These are phyloP conservation scores for Verticillium tricorpus DNA, from an alignment of 2,329 filamentous ascomycete species.

Conservation along the genomic window DNA sequence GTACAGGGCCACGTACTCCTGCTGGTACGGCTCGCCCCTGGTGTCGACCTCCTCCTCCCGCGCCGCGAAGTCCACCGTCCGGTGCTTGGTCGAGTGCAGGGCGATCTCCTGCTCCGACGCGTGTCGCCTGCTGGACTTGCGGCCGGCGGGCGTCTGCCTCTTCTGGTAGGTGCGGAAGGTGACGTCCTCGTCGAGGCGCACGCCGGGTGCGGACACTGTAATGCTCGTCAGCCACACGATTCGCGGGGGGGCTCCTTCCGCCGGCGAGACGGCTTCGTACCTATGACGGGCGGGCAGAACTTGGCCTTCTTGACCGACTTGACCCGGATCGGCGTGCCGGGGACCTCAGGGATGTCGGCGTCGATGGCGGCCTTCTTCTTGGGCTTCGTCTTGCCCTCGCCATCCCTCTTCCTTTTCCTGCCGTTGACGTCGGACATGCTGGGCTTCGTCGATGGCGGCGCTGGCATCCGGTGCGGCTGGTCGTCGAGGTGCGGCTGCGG, in stretches of 20 bases:
- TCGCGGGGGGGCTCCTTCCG: not conserved
- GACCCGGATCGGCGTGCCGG: slow-evolving; percentile 36
- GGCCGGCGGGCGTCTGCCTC: slow-evolving; percentile 29
- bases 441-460: not conserved
- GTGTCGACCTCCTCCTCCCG: slow-evolving; percentile 38
- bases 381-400: slow-evolving; percentile 33
- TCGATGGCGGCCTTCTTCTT: slow-evolving; percentile 51
- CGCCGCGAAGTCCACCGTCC: slow-evolving; percentile 55
- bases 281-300: slow-evolving; percentile 48
- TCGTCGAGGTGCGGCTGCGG: not conserved
- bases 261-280: slow-evolving; percentile 26
- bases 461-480: not conserved
- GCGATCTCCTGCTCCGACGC: slow-evolving; percentile 42
- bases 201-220: slow-evolving; percentile 24
- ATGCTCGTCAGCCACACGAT: not conserved
- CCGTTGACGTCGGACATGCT: slow-evolving; percentile 33
- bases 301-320: slow-evolving; percentile 40
- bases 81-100: slow-evolving; percentile 53
- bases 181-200: slow-evolving; percentile 27
- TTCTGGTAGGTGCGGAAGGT: slow-evolving; percentile 47
- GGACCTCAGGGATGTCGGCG: slow-evolving; percentile 15
- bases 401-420: slow-evolving; percentile 52
- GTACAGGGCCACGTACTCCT: slow-evolving; percentile 61
- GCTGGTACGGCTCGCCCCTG: slow-evolving; percentile 21
- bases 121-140: slow-evolving; percentile 32